Base-by-base conservation (phyloP, 139 green algal genomes). In the Closterium sp. region DNA sequence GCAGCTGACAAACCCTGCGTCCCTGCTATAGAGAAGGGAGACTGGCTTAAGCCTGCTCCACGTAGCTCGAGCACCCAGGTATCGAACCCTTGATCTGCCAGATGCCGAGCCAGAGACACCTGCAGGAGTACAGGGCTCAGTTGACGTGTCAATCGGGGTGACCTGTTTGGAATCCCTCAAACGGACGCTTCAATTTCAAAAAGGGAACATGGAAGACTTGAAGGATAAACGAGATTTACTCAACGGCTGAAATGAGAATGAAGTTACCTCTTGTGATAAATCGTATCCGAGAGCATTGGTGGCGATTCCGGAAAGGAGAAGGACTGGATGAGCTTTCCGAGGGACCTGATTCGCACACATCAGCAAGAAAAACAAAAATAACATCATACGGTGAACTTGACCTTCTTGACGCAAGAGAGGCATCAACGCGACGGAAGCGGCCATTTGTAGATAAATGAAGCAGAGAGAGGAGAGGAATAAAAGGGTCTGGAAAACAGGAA, bases 51-150 rank as follows among this genome's bases (percentile, higher is more conserved):
- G 31, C 93, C 93, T 21, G 90, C 84, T 24, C 93, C 93, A 10
- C 93, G 90, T 10, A 95, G 34, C 91, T 95, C 93, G 29, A 45
- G 31, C 28, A 93, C 79, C 93, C 93, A 95, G n/a, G 93, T 95
- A 42, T 95, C 93, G 89, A 95, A 95, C 27, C 93, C 93, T 22
- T 90, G 45, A 29, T 32, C 88, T 22, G 86, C 86, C 42, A 95
- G 85, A 50, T 95, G 87, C 2, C 93, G 86, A 30, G 93, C 93
- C 31, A 95, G 4, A 24, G 93, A 95, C 62, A 94, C 28, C 93
- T 95, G 93, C 85, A 93, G 34, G 79, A 34, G 0, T 85, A 89
- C 31, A 89, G 2, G 31, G 19, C 2, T 38, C 31, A 38, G 31
- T 27, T 89, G 86, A 24, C 13, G 19, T 86, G 29, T 86, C 29